Evolutionary conservation across 306 rosid genomes (phyloP), one percentile per base, ranked within the genome.

Genomic region (Cicer yamashitae): DNA sequence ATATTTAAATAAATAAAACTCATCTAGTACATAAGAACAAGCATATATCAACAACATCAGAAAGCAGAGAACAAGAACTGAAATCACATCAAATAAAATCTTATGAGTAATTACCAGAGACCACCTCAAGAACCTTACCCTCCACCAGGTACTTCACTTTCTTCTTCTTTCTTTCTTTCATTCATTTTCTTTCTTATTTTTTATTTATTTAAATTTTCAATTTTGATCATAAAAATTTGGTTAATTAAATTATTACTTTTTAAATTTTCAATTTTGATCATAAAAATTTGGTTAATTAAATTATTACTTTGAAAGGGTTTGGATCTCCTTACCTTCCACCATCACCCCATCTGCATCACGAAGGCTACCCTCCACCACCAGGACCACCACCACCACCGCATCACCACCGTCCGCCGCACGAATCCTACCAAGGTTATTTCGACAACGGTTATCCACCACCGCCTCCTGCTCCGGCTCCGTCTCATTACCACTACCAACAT

Each of bases 401-500:
- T 22, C 87, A 43, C 22, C 38, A 20, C 30, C 40, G 2, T 18
- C 90, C 86, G 10, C 89, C 73, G 50, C 60, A 83, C 69, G 87
- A 87, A 13, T 94, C 93, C 0, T 93, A 93, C 67, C 98, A 93
- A 50, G 96, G 86, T 0, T 93, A 93, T 81, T 93, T 93, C 82
- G 78, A 84, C 6, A 80, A 76, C 41, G 91, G 88, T 2, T 83
- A 79, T 75, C 87, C 85, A 11, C 87, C 86, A 2, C 91, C 91
- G 0, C 83, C 82, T 67, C 90, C 90, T 1, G 86, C 72, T 2
- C 58, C 58, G 13, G 22, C 43, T 39, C 86, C 37, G 13, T 82
- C 74, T 0, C 80, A 78, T 0, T 80, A 66, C 7, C 77, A 83
- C 44, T 45, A 80, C 52, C 87, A 89, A 63, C 76, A 74, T 51